Percentiles rank a stretch among this genome's conserved stretches.
These are phyloP conservation scores for Stephanodiscus triporus DNA, from an alignment of 108 stramenopile species.

Conservation along the genomic window DNA sequence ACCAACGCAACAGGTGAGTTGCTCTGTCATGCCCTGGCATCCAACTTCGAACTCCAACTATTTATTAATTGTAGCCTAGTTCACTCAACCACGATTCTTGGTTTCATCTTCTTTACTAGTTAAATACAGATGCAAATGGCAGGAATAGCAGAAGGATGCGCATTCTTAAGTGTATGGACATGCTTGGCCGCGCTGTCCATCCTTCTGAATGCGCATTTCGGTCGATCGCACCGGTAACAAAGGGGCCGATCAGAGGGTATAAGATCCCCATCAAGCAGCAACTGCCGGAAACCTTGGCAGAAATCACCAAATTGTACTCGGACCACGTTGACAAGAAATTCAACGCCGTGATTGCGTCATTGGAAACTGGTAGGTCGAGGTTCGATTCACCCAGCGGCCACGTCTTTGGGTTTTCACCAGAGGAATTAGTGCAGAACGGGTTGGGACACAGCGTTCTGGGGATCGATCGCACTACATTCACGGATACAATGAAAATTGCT, in stretches of 20 bases:
- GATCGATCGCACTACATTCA: background rate
- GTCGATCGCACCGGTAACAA: constrained; percentile 27
- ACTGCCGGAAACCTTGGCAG: background rate
- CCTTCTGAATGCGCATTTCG: constrained; percentile 39
- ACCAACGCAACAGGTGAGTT: background rate
- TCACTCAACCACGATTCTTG: background rate
- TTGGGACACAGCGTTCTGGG: background rate
- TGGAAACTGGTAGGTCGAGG: constrained; percentile 24
- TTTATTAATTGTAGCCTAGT: background rate
- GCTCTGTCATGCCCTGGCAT: background rate
- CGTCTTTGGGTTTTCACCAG: background rate
- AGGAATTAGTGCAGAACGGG: too few relatives aligned
- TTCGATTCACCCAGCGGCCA: constrained; percentile 5
- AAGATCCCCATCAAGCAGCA: constrained; percentile 3
- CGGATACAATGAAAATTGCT: constrained; percentile 5
- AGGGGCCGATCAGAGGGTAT: constrained; percentile 24
- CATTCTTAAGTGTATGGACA: constrained; percentile 11
- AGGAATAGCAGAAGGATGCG: background rate
- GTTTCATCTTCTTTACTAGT: background rate
- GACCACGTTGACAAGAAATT: background rate
- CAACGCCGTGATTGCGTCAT: constrained; percentile 1
- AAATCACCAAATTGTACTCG: background rate
- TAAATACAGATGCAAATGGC: background rate
- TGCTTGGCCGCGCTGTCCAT: constrained; percentile 28
- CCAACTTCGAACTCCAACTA: background rate